Evolutionary conservation across 371 early-diverging fungal genomes (phyloP).

Genomic region (Dichotomocladium elegans): DNA sequence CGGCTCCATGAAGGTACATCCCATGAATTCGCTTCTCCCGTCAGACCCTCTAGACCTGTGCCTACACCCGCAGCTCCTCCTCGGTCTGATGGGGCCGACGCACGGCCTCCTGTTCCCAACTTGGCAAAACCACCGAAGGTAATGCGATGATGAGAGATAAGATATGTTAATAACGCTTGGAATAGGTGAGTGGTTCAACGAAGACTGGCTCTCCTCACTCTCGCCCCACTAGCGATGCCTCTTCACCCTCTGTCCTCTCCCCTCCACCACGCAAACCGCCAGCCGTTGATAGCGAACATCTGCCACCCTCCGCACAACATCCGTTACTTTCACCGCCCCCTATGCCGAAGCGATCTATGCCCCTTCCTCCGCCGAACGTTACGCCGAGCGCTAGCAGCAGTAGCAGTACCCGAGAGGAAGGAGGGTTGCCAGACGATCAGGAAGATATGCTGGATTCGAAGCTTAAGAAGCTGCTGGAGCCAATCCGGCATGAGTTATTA

Average conservation of each 20-base stretch:
- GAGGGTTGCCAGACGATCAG: neutral
- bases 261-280: neutral
- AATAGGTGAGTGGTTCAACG: neutral
- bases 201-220: conserved; percentile 13
- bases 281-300: neutral
- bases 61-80: conserved; percentile 24
- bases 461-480: neutral
- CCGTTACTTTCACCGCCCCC: conserved; percentile 19
- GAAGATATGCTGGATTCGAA: neutral
- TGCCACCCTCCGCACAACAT: neutral
- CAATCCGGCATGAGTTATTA: conserved; percentile 3
- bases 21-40: conserved; percentile 12
- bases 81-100: neutral
- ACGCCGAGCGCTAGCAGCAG: neutral
- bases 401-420: too few relatives aligned
- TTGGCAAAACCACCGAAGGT: conserved; percentile 39
- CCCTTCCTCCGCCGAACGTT: conserved; percentile 18
- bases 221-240: conserved; percentile 11
- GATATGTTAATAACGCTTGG: conserved; percentile 1
- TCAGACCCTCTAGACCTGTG: conserved; percentile 30
- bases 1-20: neutral
- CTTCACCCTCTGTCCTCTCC: neutral
- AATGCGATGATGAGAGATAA: neutral
- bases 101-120: conserved; percentile 10
- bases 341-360: conserved; percentile 36